Evolutionary conservation across 768 basidiomycete species (phyloP).

Genomic region (Filobasidium wieringae): DNA sequence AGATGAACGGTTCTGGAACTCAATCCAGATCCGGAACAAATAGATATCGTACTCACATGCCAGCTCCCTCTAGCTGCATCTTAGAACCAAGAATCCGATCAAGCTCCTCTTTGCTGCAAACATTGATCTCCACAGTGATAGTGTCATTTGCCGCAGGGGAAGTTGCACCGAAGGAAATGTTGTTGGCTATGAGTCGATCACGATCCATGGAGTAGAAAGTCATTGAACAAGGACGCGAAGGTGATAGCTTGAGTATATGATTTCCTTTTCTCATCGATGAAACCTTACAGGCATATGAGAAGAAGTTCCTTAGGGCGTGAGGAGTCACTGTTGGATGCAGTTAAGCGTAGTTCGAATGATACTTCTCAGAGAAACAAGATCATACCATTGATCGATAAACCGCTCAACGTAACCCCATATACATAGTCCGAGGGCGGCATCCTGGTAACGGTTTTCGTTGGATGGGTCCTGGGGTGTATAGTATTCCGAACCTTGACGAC

Average conservation of each 20-base stretch:
- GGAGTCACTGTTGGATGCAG: neutral
- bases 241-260: too few species aligned
- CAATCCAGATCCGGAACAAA: neutral
- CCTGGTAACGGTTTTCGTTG: too few species aligned
- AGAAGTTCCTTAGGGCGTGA: neutral
- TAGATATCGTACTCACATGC: neutral
- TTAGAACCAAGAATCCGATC: neutral
- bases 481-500: too few species aligned
- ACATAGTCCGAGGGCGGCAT: neutral
- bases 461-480: too few species aligned
- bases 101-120: neutral
- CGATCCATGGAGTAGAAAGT: neutral
- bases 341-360: neutral
- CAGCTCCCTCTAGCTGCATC: neutral
- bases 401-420: neutral
- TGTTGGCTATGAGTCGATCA: neutral
- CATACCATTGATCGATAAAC: neutral
- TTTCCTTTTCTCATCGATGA: neutral
- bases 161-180: neutral
- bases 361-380: neutral
- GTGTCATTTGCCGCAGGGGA: neutral
- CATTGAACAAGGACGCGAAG: neutral
- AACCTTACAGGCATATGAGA: neutral
- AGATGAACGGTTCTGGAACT: too few species aligned
- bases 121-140: neutral